Evolutionary conservation across 2,329 filamentous ascomycete species (phyloP).

Genomic region (Cladosporium velox): DNA sequence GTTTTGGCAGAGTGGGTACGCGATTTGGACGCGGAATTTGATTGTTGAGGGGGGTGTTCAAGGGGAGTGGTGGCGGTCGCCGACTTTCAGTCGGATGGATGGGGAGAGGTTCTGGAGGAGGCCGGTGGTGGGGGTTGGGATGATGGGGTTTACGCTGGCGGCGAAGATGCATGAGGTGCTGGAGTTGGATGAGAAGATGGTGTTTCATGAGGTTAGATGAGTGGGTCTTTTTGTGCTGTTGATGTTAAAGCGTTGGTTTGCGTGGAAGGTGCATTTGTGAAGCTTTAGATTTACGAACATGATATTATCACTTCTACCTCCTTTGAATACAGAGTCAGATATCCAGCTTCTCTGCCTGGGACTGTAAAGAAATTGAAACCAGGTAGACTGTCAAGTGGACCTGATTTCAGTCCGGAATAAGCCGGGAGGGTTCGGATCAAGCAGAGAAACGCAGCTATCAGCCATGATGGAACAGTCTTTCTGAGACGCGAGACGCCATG

Average conservation of each 20-base stretch:
- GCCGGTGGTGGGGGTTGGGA: background rate
- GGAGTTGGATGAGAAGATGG: background rate
- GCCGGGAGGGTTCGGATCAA: background rate
- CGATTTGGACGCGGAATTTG: background rate
- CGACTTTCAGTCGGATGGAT: background rate
- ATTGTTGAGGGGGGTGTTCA: background rate
- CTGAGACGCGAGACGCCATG: background rate
- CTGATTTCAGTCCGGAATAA: too few species aligned
- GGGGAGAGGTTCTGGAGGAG: background rate
- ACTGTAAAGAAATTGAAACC: too few species aligned
- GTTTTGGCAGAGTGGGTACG: background rate
- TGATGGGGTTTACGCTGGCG: background rate
- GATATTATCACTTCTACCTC: too few species aligned
- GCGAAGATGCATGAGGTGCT: background rate
- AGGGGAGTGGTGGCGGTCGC: constrained; percentile 1
- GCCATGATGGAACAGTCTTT: background rate
- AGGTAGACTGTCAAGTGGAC: too few species aligned
- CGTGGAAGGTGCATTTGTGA: background rate
- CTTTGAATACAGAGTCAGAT: too few species aligned
- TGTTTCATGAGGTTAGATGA: background rate
- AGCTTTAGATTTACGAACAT: background rate
- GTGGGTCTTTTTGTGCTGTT: background rate
- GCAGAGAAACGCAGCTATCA: background rate
- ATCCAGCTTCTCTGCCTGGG: too few species aligned
- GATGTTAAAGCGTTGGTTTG: background rate